Evolutionary conservation across 1,139 yeast species (phyloP), one percentile per base, ranked within the genome.

Genomic region (Yamadazyma sp.): DNA sequence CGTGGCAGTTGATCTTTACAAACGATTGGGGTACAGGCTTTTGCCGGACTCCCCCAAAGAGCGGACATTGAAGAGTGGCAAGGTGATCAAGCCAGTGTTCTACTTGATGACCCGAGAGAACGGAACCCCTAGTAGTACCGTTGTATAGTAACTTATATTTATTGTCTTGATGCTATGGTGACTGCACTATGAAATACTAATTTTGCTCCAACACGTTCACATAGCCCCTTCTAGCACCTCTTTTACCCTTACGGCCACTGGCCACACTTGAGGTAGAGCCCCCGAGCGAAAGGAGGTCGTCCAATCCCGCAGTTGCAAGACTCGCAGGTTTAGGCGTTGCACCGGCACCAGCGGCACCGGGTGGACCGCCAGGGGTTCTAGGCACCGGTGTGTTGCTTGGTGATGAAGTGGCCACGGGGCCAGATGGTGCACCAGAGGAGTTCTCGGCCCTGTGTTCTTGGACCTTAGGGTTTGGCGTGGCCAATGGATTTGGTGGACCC

Each of bases 181-280:
- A n/a, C n/a, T n/a, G n/a, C n/a, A n/a, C n/a, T n/a, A n/a, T 25
- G 29, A 8, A 12, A 15, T 12, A 6, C 12, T 28, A 28, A 12
- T 28, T 29, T 20, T 25, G 20, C 13, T 73, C 80, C 80, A 86
- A 75, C 7, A 87, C 88, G 56, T 86, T 89, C 30, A 86, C 90
- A 57, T 87, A 87, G 4, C 86, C 79, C 58, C 82, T 74, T 40
- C 86, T 75, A 4, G 80, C 80, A n/a, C 84, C 86, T 51, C 89
- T 74, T 47, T 80, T 82, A 11, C 71, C 64, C 50, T 72, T 76
- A 49, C 82, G 73, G 37, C 74, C 62, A 30, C 73, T 69, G 1
- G 70, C 53, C 0, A 67, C 52, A 5, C 68, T 49, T 1, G 73
- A 51, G 2, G 72, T 56, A 9, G 73, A 43, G 0, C 63, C 61